These are phyloP conservation scores for Candolleomyces eurysporus DNA, from an alignment of 768 basidiomycete species.

Conservation along the genomic window DNA sequence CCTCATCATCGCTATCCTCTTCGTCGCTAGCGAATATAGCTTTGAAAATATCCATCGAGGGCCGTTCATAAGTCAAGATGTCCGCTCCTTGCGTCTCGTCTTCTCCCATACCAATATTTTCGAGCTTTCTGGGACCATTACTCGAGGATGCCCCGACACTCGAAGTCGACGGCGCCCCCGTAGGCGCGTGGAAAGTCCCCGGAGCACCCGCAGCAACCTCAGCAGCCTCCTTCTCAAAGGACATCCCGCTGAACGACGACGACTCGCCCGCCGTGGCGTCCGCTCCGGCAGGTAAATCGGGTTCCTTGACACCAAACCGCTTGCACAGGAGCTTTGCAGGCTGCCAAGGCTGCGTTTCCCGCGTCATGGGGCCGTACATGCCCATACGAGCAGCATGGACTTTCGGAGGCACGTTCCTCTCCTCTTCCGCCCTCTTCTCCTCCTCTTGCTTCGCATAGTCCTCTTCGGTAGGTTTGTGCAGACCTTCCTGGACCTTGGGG, in stretches of 20 bases:
- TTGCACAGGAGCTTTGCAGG: conserved; percentile 89
- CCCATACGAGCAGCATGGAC: conserved; percentile 80
- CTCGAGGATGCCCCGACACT: conserved; percentile 2
- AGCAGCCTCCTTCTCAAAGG: conserved; percentile 16
- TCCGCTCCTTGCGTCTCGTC: conserved; percentile 88
- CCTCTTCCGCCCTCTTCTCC: conserved; percentile 38
- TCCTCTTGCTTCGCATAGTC: conserved; percentile 44
- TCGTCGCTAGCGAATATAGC: conserved; percentile 97
- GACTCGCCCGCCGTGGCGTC: conserved; percentile 23
- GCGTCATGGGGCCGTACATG: conserved; percentile 88
- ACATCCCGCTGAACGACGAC: conserved; percentile 10
- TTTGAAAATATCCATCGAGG: conserved; percentile 92
- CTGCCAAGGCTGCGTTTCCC: conserved; percentile 72
- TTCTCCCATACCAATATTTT: conserved; percentile 87
- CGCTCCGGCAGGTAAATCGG: conserved; percentile 50
- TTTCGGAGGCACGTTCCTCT: conserved; percentile 70
- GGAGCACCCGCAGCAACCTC: conserved; percentile 8
- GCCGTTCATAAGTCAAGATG: conserved; percentile 84
- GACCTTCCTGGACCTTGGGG: conserved; percentile 61
- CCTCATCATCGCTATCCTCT: conserved; percentile 79
- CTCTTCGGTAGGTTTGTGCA: conserved; percentile 56
- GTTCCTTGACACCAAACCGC: conserved; percentile 90
- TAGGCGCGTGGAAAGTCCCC: background rate
- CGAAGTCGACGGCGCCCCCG: background rate
- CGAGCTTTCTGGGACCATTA: conserved; percentile 54